These are phyloP conservation scores for Suhomyces tanzawaensis DNA, from an alignment of 805 yeast genomes.

Conservation along the genomic window DNA sequence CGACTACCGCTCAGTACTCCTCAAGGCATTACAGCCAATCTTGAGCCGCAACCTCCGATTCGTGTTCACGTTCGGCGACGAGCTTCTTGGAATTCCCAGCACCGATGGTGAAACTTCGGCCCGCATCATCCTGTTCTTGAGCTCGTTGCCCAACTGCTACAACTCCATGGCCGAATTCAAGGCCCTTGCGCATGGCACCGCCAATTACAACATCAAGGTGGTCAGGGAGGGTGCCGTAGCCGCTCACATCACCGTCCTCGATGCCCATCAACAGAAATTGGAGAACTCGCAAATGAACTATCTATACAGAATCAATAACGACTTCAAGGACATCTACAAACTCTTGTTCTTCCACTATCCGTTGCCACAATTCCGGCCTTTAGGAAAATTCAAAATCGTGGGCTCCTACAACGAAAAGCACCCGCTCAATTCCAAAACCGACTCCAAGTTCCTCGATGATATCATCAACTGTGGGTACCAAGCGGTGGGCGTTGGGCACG, in stretches of 20 bases:
- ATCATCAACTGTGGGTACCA: conserved; percentile 34
- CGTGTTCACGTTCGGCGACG: conserved; percentile 38
- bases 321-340: conserved; percentile 18
- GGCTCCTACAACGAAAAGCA: conserved; percentile 40
- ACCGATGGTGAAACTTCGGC: neutral
- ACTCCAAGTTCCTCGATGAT: conserved; percentile 30
- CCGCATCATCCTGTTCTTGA: conserved; percentile 24
- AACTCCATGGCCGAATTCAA: conserved; percentile 21
- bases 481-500: conserved; percentile 42
- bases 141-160: conserved; percentile 37
- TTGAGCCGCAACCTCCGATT: conserved; percentile 29
- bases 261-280: conserved; percentile 28
- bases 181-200: conserved; percentile 29
- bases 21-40: conserved; percentile 34
- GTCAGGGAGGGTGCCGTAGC: conserved; percentile 12
- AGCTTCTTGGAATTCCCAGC: conserved; percentile 2
- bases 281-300: conserved; percentile 34
- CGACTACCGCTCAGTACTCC: conserved; percentile 28
- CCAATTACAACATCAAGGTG: conserved; percentile 35
- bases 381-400: conserved; percentile 36
- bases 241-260: conserved; percentile 34
- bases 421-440: conserved; percentile 27
- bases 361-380: conserved; percentile 41
- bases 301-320: conserved; percentile 25
- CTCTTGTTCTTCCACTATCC: conserved; percentile 41